Base-by-base conservation (phyloP, 108 stramenopile genomes). In the Nannochloropsis granulata region DNA sequence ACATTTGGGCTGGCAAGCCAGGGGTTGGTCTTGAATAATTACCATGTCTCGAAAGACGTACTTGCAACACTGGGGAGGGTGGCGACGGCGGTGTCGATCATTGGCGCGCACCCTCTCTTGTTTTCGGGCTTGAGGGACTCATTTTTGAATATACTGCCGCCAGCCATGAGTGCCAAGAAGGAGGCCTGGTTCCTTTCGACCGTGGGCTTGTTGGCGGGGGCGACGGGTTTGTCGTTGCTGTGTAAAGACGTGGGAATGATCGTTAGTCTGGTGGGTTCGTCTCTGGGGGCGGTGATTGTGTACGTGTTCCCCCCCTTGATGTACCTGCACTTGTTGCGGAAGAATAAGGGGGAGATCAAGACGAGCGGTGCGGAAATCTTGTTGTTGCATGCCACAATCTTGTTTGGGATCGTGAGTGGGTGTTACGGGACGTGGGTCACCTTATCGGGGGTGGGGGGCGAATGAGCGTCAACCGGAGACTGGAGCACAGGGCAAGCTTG, bases 91-190 rank as follows among this genome's bases (percentile, higher is more conserved):
- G 34, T 81, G 5, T 85, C 80, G 16, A 81, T 85, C 44, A 81
- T 85, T 23, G 34, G 42, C 23, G 24, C 45, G 12, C 44, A 81
- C 26, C 84, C 84, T 21, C 84, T 85, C 5, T 43, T 81, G 13
- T 85, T 85, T 44, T 23, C 44, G 25, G 79, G 79, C n/a, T 56
- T 85, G 24, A n/a, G 84, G 14, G 84, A 85, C 23, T 42, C 42
- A 3, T 81, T 34, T 42, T 81, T 42, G 81, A 25, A n/a, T 14
- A 7, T 81, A 16, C n/a, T 71, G 56, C 42, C 14, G 12, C 23
- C 25, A 14, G 16, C 21, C 34, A 34, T 81, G 23, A 14, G 21
- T 5, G 8, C 23, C 13, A n/a, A 24, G 24, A 21, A 21, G 23
- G n/a, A 21, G 79, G 24, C 23, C 79, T 81, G 26, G 42, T 19